Percentiles rank a stretch among this genome's conserved stretches.
Evolutionary conservation across 179 eudicot species (phyloP).

Genomic region (Sideroxylon spinosum): DNA sequence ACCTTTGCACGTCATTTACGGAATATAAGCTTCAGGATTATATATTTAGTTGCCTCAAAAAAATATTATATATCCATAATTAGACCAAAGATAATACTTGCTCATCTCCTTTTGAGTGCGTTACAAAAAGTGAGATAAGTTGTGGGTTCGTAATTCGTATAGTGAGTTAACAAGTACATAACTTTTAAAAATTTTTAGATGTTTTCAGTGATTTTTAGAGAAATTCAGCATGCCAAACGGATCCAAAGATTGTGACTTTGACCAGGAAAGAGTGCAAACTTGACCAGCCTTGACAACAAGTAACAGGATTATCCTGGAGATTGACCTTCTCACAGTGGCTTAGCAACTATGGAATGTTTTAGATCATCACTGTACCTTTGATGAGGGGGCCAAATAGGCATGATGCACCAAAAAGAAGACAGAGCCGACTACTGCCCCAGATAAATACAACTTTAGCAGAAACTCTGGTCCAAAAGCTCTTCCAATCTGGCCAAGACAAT

Average conservation of each 20-base stretch:
- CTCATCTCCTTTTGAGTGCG: too few relatives aligned
- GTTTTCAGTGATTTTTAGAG: too few relatives aligned
- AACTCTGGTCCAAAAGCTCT: conserved; percentile 58
- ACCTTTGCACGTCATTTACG: neutral
- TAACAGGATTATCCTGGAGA: neutral
- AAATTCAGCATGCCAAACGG: too few relatives aligned
- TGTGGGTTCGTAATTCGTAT: too few relatives aligned
- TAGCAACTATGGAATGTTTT: neutral
- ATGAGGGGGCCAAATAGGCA: conserved; percentile 38
- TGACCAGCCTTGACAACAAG: neutral
- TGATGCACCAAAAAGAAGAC: conserved; percentile 69
- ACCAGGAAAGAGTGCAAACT: neutral
- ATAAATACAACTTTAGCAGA: conserved; percentile 70
- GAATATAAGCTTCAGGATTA: neutral
- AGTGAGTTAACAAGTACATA: too few relatives aligned
- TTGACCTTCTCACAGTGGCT: neutral
- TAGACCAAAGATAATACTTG: neutral
- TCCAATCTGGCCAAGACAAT: conserved; percentile 49
- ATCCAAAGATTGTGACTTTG: too few relatives aligned
- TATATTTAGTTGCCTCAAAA: neutral
- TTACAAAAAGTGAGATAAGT: too few relatives aligned
- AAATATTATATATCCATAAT: neutral
- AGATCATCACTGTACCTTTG: conserved; percentile 39
- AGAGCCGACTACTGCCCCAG: conserved; percentile 79
- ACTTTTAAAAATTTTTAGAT: too few relatives aligned